Conservation (phyloP, 1,284 basidiomycete genomes). For the Ceratobasidium sp. region DNA sequence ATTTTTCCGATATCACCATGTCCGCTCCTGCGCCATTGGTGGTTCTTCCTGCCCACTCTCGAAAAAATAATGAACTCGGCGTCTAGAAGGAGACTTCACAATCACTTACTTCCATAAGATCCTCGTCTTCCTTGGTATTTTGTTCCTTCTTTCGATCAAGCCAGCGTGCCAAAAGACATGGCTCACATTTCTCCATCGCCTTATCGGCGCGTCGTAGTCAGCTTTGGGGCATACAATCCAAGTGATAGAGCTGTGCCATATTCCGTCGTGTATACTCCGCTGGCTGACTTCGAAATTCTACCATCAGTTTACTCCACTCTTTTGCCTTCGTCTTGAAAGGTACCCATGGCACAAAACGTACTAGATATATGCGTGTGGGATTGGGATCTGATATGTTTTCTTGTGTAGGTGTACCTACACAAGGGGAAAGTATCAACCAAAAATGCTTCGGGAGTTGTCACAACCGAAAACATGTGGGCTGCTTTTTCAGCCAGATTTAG, state of each 20-base stretch:
- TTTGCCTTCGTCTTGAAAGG: slow-evolving; percentile 19
- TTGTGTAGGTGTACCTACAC: not conserved
- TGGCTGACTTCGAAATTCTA: not conserved
- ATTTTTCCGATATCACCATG: not conserved
- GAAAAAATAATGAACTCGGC: too few species aligned
- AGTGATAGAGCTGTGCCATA: not conserved
- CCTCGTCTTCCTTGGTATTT: too few species aligned
- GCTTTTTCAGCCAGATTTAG: slow-evolving; percentile 2
- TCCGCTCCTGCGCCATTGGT: not conserved
- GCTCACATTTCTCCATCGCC: not conserved
- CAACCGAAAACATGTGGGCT: not conserved
- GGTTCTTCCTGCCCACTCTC: slow-evolving; percentile 1
- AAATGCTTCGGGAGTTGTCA: too few species aligned
- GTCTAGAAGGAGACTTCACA: not conserved
- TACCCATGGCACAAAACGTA: slow-evolving; percentile 9
- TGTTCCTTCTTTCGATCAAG: slow-evolving; percentile 1
- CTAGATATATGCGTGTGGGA: slow-evolving; percentile 13
- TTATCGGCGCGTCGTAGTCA: not conserved
- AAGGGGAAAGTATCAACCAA: too few species aligned
- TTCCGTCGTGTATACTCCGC: not conserved
- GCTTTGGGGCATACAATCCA: too few species aligned
- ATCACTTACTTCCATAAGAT: not conserved
- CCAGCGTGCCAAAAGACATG: not conserved
- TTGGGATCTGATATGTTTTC: too few species aligned
- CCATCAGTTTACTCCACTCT: not conserved